Evolutionary conservation across 2,329 filamentous ascomycete genomes (phyloP), one percentile per base, ranked within the genome.

Genomic region (Alternaria longipes): DNA sequence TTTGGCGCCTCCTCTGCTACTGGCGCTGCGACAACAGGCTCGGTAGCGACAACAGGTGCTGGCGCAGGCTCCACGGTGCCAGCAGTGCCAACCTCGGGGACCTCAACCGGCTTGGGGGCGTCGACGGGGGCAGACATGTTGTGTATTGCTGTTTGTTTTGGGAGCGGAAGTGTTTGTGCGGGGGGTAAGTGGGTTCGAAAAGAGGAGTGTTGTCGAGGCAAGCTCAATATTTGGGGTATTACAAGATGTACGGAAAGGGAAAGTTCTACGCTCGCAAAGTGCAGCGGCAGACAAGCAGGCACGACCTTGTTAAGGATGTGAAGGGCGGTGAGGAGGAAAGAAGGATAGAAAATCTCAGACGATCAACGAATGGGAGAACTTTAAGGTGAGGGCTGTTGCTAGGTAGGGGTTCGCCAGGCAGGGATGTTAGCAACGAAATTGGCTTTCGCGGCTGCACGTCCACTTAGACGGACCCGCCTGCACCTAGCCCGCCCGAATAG

Each of bases 51-150:
- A 34, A 76, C 74, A 58, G 78, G 72, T 56, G 79, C 75, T 49
- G 80, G 76, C 46, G 71, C 67, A 46, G 76, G 72, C 59, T 74
- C 74, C 40, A 74, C 71, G 59, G 75, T 69, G 61, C 75, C 74
- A 36, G 71, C 72, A 54, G 74, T 67, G 62, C 74, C 83, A 45
- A 61, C 67, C 64, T 71, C 68, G 54, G 71, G 57, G 56, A 61
- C 61, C 80, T 89, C 89, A 73, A 86, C 84, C 78, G 89, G 86
- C 84, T 93, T 92, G 81, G 89, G 86, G 80, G 84, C 84, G 77
- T 92, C 90, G 83, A 90, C 89, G 82, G 57, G 38, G 30, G 91
- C 88, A 68, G 73, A 75, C 90, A 92, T 92, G 85, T 74, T 63
- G 56, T 26, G n/a, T 34, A 36, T 30, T 53, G 34, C 18, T 20